Evolutionary conservation across 2,329 filamentous ascomycete genomes (phyloP).

Genomic region (Colletotrichum tropicicola): DNA sequence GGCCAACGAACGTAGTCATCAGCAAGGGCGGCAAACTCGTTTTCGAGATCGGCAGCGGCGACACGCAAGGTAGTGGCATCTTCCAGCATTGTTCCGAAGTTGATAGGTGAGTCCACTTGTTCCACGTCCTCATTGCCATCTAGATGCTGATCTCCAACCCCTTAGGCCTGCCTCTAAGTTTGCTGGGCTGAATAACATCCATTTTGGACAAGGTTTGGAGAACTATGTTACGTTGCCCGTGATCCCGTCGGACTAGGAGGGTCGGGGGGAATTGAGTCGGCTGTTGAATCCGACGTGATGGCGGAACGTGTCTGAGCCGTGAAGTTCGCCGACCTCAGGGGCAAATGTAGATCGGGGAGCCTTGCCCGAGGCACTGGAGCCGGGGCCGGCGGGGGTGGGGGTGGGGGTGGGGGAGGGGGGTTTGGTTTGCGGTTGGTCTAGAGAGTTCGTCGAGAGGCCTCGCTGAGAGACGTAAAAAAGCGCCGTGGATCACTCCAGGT

Average conservation of each 20-base stretch:
- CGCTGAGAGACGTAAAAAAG: no score
- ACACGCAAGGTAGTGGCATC: slow-evolving; percentile 68
- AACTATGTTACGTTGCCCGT: slow-evolving; percentile 64
- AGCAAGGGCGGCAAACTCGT: slow-evolving; percentile 58
- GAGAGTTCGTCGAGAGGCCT: no score
- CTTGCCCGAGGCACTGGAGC: background rate
- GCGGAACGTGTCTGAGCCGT: background rate
- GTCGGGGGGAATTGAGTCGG: background rate
- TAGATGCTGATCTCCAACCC: no score
- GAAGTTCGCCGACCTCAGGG: background rate
- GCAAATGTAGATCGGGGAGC: background rate
- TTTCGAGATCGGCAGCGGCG: slow-evolving; percentile 63
- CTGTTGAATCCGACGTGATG: no score
- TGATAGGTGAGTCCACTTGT: slow-evolving; percentile 53
- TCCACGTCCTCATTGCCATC: background rate
- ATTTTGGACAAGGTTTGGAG: slow-evolving; percentile 55
- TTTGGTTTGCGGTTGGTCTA: no score
- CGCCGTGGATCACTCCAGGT: background rate
- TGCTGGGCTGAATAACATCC: slow-evolving; percentile 59
- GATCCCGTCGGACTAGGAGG: slow-evolving; percentile 46
- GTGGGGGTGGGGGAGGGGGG: background rate
- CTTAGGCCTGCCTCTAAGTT: slow-evolving; percentile 50
- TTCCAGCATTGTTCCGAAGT: slow-evolving; percentile 61
- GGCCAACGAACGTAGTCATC: slow-evolving; percentile 69
- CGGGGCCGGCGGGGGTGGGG: slow-evolving; percentile 23